These are phyloP conservation scores for Claviceps pusilla DNA, from an alignment of 2,329 filamentous ascomycete species.

Conservation along the genomic window DNA sequence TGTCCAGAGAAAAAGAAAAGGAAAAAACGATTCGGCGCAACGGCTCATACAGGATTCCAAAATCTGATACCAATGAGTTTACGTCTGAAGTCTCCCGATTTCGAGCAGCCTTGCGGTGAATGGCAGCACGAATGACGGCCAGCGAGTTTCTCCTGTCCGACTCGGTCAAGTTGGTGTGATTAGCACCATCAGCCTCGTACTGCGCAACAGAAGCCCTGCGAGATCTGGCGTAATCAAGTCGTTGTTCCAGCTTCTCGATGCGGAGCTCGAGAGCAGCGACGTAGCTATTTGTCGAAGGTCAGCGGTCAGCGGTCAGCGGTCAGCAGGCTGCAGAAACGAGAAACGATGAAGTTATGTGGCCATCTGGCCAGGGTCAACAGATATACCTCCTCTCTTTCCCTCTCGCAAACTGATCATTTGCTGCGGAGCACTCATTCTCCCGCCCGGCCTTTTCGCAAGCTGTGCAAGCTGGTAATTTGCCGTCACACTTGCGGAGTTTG, in stretches of 20 bases:
- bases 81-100: slow-evolving; percentile 69
- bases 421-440: slow-evolving; percentile 75
- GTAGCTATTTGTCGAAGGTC: slow-evolving; percentile 39
- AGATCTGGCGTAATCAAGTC: slow-evolving; percentile 53
- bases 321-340: background rate
- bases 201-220: slow-evolving; percentile 57
- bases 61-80: slow-evolving; percentile 83
- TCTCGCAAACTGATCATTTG: slow-evolving; percentile 87
- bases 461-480: slow-evolving; percentile 86
- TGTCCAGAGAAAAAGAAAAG: background rate
- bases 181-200: slow-evolving; percentile 38
- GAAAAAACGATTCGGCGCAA: background rate
- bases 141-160: slow-evolving; percentile 50
- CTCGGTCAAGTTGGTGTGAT: slow-evolving; percentile 10
- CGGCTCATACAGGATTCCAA: slow-evolving; percentile 62
- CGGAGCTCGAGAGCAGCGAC: slow-evolving; percentile 87
- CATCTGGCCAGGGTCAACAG: background rate
- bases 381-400: slow-evolving; percentile 78
- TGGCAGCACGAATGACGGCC: slow-evolving; percentile 44
- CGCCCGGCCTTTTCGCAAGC: slow-evolving; percentile 87
- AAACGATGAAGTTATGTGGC: background rate
- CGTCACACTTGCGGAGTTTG: slow-evolving; percentile 54
- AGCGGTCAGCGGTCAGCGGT: background rate
- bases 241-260: slow-evolving; percentile 74
- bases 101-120: slow-evolving; percentile 49